Percentiles rank a stretch among this genome's conserved stretches.
These are phyloP conservation scores for Ceratobasidium sp. DNA, from an alignment of 1,284 basidiomycete genomes.

Conservation along the genomic window DNA sequence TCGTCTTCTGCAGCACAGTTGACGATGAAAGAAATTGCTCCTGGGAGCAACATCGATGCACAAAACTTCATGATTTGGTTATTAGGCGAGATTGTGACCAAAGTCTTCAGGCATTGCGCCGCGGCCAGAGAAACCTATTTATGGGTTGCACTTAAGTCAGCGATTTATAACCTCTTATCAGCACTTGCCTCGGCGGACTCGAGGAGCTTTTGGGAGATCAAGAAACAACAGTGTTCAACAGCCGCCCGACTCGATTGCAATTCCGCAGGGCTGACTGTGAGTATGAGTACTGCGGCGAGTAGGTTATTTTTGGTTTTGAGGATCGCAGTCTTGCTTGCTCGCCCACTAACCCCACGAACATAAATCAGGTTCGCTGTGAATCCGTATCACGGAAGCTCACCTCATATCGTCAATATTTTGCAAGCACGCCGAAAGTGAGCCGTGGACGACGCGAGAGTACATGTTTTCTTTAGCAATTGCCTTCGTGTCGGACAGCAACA, in stretches of 20 bases:
- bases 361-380: background rate
- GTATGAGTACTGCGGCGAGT: conserved; percentile 84
- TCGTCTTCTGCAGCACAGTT: conserved; percentile 69
- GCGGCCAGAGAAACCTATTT: conserved; percentile 82
- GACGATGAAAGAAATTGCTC: conserved; percentile 82
- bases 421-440: conserved; percentile 86
- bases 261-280: conserved; percentile 81
- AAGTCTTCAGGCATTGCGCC: conserved; percentile 87
- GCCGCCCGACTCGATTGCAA: conserved; percentile 80
- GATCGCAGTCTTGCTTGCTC: conserved; percentile 79
- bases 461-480: conserved; percentile 53
- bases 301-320: conserved; percentile 94
- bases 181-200: conserved; percentile 75
- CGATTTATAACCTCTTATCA: too few species aligned
- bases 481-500: conserved; percentile 69
- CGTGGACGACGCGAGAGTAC: conserved; percentile 77
- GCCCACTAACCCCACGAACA: conserved; percentile 66
- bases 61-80: conserved; percentile 79
- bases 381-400: conserved; percentile 62
- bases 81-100: conserved; percentile 76
- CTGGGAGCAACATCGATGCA: conserved; percentile 80
- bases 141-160: conserved; percentile 30
- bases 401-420: conserved; percentile 92
- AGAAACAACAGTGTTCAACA: conserved; percentile 86
- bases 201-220: conserved; percentile 82